Evolutionary conservation across 495 filamentous ascomycete genomes (phyloP).

Genomic region (Neurospora sp.): DNA sequence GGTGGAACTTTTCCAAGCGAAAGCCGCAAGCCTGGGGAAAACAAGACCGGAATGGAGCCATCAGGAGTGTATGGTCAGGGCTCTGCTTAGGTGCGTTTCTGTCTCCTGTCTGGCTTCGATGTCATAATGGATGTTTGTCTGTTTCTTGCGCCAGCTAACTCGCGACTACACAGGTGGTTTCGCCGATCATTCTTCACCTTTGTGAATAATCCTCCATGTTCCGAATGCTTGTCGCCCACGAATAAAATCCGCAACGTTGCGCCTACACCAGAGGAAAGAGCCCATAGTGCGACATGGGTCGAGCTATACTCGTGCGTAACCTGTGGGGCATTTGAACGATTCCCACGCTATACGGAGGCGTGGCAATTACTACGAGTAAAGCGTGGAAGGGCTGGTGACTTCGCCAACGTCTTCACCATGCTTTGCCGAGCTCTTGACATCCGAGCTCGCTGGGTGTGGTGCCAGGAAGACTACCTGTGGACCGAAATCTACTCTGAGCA

Average conservation of each 20-base stretch:
- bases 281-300: slow-evolving; percentile 73
- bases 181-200: slow-evolving; percentile 89
- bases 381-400: slow-evolving; percentile 82
- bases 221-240: slow-evolving; percentile 71
- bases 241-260: slow-evolving; percentile 69
- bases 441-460: slow-evolving; percentile 97
- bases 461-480: slow-evolving; percentile 94
- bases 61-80: slow-evolving; percentile 92
- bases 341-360: slow-evolving; percentile 91
- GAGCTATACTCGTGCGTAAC: slow-evolving; percentile 69
- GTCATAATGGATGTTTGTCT: not conserved
- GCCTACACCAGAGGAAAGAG: slow-evolving; percentile 79
- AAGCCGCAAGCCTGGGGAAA: slow-evolving; percentile 73
- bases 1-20: slow-evolving; percentile 70
- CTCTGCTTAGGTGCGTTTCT: slow-evolving; percentile 61
- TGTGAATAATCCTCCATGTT: slow-evolving; percentile 89
- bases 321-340: slow-evolving; percentile 75
- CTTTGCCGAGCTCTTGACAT: slow-evolving; percentile 85
- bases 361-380: slow-evolving; percentile 84
- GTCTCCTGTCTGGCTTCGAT: not conserved
- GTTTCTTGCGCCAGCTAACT: slow-evolving; percentile 5
- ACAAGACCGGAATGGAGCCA: slow-evolving; percentile 91
- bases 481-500: slow-evolving; percentile 96
- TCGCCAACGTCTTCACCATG: slow-evolving; percentile 99
- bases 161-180: slow-evolving; percentile 65